Conservation (phyloP, 495 filamentous ascomycete species). For the Xylaria acuta region DNA sequence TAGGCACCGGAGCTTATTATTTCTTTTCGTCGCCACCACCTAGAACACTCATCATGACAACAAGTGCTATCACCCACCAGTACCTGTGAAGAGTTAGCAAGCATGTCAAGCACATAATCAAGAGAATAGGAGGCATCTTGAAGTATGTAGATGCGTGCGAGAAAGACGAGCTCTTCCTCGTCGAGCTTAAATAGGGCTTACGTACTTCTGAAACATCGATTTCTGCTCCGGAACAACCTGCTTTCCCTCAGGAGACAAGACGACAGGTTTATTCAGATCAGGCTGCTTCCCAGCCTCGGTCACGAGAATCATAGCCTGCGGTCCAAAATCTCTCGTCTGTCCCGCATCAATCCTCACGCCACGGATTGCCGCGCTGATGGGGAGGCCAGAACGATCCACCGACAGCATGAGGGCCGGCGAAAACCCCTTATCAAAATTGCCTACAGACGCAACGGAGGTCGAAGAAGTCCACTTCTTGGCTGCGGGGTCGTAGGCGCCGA, state of each 20-base stretch:
- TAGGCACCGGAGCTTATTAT: slow-evolving; percentile 32
- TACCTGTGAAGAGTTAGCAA: slow-evolving; percentile 49
- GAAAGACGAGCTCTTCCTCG: background rate
- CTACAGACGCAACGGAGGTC: slow-evolving; percentile 51
- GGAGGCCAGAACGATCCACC: slow-evolving; percentile 47
- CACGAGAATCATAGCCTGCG: slow-evolving; percentile 58
- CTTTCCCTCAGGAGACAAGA: slow-evolving; percentile 67
- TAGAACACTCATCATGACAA: slow-evolving; percentile 43
- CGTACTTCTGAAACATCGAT: slow-evolving; percentile 73
- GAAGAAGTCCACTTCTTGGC: slow-evolving; percentile 52
- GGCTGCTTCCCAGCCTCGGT: slow-evolving; percentile 58
- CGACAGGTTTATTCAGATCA: slow-evolving; percentile 68
- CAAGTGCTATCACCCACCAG: slow-evolving; percentile 59
- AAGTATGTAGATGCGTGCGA: background rate
- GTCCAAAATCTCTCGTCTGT: slow-evolving; percentile 61
- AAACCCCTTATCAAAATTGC: slow-evolving; percentile 62
- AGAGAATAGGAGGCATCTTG: background rate
- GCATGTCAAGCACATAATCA: slow-evolving; percentile 29
- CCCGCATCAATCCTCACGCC: slow-evolving; percentile 61
- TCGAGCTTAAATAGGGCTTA: slow-evolving; percentile 19
- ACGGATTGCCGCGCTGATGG: slow-evolving; percentile 39
- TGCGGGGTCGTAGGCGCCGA: slow-evolving; percentile 56
- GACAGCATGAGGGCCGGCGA: slow-evolving; percentile 55
- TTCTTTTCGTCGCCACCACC: slow-evolving; percentile 52
- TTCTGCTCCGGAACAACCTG: slow-evolving; percentile 65